These are phyloP conservation scores for Didymella segeticola DNA, from an alignment of 2,329 filamentous ascomycete species.

Conservation along the genomic window DNA sequence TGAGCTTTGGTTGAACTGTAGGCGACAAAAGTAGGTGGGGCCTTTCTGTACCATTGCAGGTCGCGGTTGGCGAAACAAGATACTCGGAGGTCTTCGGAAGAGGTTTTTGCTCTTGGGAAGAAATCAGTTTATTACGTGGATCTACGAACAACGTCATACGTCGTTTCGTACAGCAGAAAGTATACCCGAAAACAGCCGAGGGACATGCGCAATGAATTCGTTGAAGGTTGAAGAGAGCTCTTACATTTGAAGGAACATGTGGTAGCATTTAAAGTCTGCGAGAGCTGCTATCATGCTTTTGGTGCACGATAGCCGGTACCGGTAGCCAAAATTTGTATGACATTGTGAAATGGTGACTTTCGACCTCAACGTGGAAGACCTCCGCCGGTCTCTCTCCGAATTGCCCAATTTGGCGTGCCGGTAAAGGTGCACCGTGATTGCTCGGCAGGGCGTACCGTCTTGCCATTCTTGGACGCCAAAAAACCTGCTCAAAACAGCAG, in stretches of 20 bases:
- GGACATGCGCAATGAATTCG: too few species aligned
- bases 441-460: constrained; percentile 10
- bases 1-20: neutral
- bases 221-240: neutral
- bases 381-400: neutral
- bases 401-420: neutral
- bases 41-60: neutral
- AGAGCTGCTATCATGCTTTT: too few species aligned
- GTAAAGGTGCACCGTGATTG: neutral
- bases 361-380: neutral
- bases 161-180: neutral
- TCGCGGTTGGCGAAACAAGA: constrained; percentile 5
- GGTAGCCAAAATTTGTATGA: too few species aligned
- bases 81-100: constrained; percentile 12
- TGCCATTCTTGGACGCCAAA: neutral
- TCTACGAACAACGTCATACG: neutral
- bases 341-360: neutral
- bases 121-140: neutral
- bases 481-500: constrained; percentile 2
- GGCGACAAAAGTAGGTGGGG: neutral
- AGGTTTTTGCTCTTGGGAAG: constrained; percentile 7
- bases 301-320: neutral
- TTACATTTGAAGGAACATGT: neutral
- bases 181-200: neutral
- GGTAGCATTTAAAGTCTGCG: neutral